Base-by-base conservation (phyloP, 208 protist genomes). In the Leishmania mexicana region DNA sequence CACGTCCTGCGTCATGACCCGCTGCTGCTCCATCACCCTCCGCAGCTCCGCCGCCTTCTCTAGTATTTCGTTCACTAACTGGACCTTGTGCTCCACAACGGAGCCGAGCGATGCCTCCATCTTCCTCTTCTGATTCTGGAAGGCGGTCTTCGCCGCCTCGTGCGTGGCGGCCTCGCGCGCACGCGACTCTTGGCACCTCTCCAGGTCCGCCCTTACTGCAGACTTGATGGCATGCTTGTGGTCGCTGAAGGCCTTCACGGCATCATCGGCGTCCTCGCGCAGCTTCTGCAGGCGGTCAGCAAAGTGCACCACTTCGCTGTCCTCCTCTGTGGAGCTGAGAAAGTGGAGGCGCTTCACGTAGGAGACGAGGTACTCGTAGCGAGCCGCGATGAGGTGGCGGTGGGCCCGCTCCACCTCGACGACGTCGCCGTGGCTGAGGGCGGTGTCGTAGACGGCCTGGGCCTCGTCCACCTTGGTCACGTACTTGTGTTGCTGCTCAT, bases 321-420 rank as follows among this genome's bases (percentile, higher is more conserved):
- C 81, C 67, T 90, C 78, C 65, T 84, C 83, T 28, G 80, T 81
- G 24, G 70, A 75, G 21, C 78, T 78, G 58, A 96, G 80, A 47
- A 87, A 83, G 49, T 87, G 81, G 67, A 96, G 80, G 51, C 86
- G 88, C 79, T 92, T 88, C 40, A 89, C 91, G 83, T 83, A 87
- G 57, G 89, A 84, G 40, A 90, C 89, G 38, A 92, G 78, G 70
- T 88, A 85, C 79, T 96, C 93, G 81, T 96, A 96, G 75, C 89
- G 89, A 11, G 90, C 93, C 31, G 91, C 88, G 79, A 96, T 96
- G 24, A 95, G 87, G 74, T 93, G 87, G 40, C 92, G 90, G 77
- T 96, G 93, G 1, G 90, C 84, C 6, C 89, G 89, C 86, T 96
- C 92, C 60, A 95, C 83, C 60, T 94, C 90, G 17, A 94, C 85